Evolutionary conservation across 1,139 yeast genomes (phyloP).

Genomic region (Chernovozyma aurita): DNA sequence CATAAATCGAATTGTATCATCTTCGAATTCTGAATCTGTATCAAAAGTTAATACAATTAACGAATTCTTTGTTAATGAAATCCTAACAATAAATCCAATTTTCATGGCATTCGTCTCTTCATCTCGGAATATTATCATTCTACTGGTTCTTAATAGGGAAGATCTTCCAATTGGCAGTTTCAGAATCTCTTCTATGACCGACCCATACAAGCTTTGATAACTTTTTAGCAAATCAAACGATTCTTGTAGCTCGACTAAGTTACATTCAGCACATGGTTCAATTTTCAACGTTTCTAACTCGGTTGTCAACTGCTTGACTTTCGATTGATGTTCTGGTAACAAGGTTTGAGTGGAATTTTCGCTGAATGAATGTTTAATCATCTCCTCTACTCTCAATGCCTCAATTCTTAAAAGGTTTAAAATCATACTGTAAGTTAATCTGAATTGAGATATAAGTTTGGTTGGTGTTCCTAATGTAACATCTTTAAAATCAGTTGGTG

Average conservation of each 20-base stretch:
- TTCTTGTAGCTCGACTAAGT: constrained; percentile 37
- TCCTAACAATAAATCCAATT: constrained; percentile 53
- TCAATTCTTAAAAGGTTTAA: constrained; percentile 86
- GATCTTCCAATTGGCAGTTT: constrained; percentile 43
- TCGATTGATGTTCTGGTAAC: constrained; percentile 79
- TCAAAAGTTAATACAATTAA: constrained; percentile 40
- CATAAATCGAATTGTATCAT: constrained; percentile 21
- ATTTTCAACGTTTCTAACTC: constrained; percentile 38
- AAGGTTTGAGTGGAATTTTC: constrained; percentile 85
- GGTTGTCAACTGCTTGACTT: constrained; percentile 49
- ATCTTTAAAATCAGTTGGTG: constrained; percentile 61
- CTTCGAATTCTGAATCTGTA: constrained; percentile 37
- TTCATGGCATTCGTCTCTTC: constrained; percentile 30
- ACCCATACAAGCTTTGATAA: constrained; percentile 39
- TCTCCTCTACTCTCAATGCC: constrained; percentile 91
- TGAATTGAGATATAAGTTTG: constrained; percentile 82
- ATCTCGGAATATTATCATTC: constrained; percentile 58
- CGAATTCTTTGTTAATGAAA: constrained; percentile 23
- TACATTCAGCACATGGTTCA: constrained; percentile 34
- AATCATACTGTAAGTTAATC: constrained; percentile 94
- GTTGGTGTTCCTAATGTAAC: constrained; percentile 87
- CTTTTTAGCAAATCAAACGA: constrained; percentile 43
- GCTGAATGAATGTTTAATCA: constrained; percentile 93
- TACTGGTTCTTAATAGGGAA: constrained; percentile 48
- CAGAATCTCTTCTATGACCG: constrained; percentile 45